Evolutionary conservation across 2,329 filamentous ascomycete genomes (phyloP).

Genomic region (Pyrenophora tritici-repentis): DNA sequence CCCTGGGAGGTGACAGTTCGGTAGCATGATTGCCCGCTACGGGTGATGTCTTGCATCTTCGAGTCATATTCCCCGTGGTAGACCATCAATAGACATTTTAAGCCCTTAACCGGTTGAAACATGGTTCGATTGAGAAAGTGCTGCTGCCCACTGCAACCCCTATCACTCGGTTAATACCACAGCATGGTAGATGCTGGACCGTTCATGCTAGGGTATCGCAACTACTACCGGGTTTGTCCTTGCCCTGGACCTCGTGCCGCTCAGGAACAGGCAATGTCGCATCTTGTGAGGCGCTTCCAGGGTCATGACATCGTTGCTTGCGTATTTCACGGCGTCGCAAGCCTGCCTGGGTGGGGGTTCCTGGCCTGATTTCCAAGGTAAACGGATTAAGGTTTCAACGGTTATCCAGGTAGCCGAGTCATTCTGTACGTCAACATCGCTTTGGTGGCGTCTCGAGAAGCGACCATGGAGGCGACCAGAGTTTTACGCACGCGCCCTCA

Average conservation of each 20-base stretch:
- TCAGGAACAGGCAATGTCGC: slow-evolving; percentile 11
- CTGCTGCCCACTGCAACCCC: slow-evolving; percentile 13
- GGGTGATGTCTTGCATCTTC: slow-evolving; percentile 26
- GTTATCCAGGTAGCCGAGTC: slow-evolving; percentile 24
- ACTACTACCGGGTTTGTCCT: background rate
- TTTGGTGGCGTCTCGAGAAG: slow-evolving; percentile 9
- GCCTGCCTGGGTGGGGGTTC: slow-evolving; percentile 9
- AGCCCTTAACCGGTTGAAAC: slow-evolving; percentile 11
- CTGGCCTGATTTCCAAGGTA: slow-evolving; percentile 3
- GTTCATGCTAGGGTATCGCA: slow-evolving; percentile 7
- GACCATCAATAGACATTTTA: slow-evolving; percentile 1
- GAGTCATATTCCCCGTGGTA: slow-evolving; percentile 17
- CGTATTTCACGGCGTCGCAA: slow-evolving; percentile 11
- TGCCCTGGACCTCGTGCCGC: slow-evolving; percentile 8
- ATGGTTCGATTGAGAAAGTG: slow-evolving; percentile 6
- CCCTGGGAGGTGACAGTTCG: slow-evolving; percentile 4
- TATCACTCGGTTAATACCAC: slow-evolving; percentile 4
- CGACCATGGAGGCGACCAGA: slow-evolving; percentile 11
- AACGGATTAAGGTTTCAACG: slow-evolving; percentile 28
- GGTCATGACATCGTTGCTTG: slow-evolving; percentile 14
- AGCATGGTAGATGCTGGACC: slow-evolving; percentile 21
- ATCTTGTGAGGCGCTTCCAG: slow-evolving; percentile 9
- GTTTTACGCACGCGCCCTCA: slow-evolving; percentile 26
- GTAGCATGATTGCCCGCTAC: slow-evolving; percentile 17
- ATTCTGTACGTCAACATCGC: slow-evolving; percentile 3